These are phyloP conservation scores for Cystobasidium pallidum DNA, from an alignment of 1,284 basidiomycete genomes.

Conservation along the genomic window DNA sequence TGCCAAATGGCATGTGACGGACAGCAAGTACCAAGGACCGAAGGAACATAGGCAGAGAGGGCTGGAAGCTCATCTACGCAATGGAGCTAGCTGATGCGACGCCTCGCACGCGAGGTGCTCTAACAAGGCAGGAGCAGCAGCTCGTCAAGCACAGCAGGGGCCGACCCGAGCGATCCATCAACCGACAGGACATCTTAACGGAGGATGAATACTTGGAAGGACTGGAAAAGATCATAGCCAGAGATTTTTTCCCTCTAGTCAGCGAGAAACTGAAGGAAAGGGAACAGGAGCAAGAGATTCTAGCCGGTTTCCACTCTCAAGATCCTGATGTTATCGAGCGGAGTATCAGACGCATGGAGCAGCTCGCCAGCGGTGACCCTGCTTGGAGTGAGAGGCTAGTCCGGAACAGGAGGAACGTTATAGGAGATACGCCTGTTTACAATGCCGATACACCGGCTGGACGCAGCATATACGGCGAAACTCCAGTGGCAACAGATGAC, in stretches of 20 bases:
- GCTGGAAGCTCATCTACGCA: not conserved
- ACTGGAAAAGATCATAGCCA: slow-evolving; percentile 89
- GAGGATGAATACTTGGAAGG: slow-evolving; percentile 94
- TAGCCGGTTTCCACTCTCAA: slow-evolving; percentile 51
- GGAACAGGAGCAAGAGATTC: slow-evolving; percentile 72
- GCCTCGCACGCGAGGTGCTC: slow-evolving; percentile 27
- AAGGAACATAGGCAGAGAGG: not conserved
- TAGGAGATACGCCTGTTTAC: slow-evolving; percentile 7
- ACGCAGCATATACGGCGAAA: slow-evolving; percentile 14
- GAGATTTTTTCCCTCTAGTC: slow-evolving; percentile 95
- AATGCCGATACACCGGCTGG: slow-evolving; percentile 28
- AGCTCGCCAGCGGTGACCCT: slow-evolving; percentile 13
- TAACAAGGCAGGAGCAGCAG: slow-evolving; percentile 32
- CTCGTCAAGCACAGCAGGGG: slow-evolving; percentile 13
- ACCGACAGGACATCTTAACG: slow-evolving; percentile 54
- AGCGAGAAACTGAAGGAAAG: slow-evolving; percentile 81
- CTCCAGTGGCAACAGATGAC: slow-evolving; percentile 26
- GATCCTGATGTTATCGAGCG: slow-evolving; percentile 35
- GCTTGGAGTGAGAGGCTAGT: slow-evolving; percentile 21
- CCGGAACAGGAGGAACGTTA: slow-evolving; percentile 1
- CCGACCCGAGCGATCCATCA: slow-evolving; percentile 37
- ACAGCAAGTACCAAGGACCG: not conserved
- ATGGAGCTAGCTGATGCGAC: slow-evolving; percentile 13
- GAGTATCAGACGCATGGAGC: slow-evolving; percentile 26
- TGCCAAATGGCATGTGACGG: not conserved